Evolutionary conservation across 129 eudicot species (phyloP).

Genomic region (Ambrosia artemisiifolia): DNA sequence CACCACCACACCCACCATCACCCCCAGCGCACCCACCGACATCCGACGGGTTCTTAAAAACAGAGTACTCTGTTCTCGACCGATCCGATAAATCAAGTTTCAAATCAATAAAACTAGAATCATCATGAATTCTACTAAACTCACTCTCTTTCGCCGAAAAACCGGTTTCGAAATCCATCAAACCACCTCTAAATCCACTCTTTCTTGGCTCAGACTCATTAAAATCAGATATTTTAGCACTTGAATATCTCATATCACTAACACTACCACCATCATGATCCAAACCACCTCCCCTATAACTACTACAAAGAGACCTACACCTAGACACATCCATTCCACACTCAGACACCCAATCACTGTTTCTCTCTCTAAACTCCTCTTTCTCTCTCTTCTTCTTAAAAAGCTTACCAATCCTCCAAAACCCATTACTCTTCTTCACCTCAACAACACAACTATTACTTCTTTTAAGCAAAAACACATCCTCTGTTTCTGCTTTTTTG

Average conservation of each 20-base stretch:
- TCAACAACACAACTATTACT: conserved; percentile 41
- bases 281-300: conserved; percentile 54
- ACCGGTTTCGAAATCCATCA: conserved; percentile 34
- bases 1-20: neutral
- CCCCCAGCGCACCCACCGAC: neutral
- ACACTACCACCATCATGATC: conserved; percentile 50
- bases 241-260: conserved; percentile 61
- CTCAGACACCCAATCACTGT: conserved; percentile 48
- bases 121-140: conserved; percentile 61
- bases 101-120: conserved; percentile 73
- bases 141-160: conserved; percentile 74
- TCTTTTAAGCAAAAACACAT: conserved; percentile 34
- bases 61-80: conserved; percentile 46
- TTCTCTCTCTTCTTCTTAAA: conserved; percentile 67
- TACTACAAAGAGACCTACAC: conserved; percentile 87
- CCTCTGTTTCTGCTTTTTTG: conserved; percentile 32
- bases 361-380: conserved; percentile 18
- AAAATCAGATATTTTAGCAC: conserved; percentile 81
- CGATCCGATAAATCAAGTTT: conserved; percentile 59
- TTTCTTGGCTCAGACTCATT: conserved; percentile 68
- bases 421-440: conserved; percentile 43
- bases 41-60: conserved; percentile 30
- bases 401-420: conserved; percentile 72
- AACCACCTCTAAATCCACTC: conserved; percentile 49
- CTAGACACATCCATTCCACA: conserved; percentile 68